A percentile compares a stretch with the other conserved stretches of the same genome.
These are phyloP conservation scores for Suhomyces wounanorum DNA, from an alignment of 1,139 yeast species.

Conservation along the genomic window DNA sequence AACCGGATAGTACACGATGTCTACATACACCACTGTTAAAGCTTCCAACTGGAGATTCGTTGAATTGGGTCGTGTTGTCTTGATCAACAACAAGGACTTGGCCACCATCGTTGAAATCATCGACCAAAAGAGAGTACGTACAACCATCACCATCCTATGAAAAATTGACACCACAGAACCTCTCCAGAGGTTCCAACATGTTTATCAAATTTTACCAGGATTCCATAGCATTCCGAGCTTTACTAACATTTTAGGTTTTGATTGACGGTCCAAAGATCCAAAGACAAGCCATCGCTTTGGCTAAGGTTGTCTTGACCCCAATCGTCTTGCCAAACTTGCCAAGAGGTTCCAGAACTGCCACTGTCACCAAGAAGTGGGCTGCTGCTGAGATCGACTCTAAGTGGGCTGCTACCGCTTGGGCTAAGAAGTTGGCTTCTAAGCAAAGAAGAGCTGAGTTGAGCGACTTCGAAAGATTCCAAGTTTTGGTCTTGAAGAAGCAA, in stretches of 20 bases:
- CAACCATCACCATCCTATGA: constrained; percentile 1
- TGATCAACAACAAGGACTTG: constrained; percentile 77
- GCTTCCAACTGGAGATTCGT: constrained; percentile 99
- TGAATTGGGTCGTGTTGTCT: constrained; percentile 99
- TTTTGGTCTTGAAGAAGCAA: constrained; percentile 94
- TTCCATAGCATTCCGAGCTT: constrained; percentile 43
- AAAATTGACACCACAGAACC: background rate
- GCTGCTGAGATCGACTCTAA: constrained; percentile 85
- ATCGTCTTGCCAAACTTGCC: constrained; percentile 81
- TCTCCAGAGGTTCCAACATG: background rate
- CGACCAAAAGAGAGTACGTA: constrained; percentile 97
- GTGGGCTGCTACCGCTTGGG: constrained; percentile 96
- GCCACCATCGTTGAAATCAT: constrained; percentile 97
- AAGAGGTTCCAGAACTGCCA: constrained; percentile 90
- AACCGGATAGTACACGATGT: constrained; percentile 28
- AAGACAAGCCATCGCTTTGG: constrained; percentile 90
- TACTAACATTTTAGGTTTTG: constrained; percentile 41
- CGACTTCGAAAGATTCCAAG: constrained; percentile 99
- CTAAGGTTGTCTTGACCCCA: constrained; percentile 91
- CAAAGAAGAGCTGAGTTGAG: constrained; percentile 89
- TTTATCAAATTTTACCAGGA: background rate
- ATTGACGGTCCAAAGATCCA: constrained; percentile 95
- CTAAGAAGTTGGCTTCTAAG: constrained; percentile 95
- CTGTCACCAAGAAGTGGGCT: constrained; percentile 91
- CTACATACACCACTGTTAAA: constrained; percentile 70